These are phyloP conservation scores for Cucurbita ficifolia DNA, from an alignment of 306 rosid species.

Conservation along the genomic window DNA sequence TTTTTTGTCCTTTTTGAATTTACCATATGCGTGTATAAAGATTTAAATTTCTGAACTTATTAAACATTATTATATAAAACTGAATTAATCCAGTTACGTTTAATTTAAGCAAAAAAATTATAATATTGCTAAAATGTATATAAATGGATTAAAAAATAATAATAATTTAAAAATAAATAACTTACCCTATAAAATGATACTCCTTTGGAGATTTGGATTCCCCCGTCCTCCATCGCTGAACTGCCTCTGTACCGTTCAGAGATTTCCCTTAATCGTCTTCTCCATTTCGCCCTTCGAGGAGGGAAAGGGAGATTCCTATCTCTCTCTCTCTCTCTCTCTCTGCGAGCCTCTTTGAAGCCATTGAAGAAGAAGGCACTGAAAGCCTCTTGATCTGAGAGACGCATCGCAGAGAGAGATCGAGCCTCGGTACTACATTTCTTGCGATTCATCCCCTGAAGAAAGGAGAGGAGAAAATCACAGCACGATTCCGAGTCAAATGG, in stretches of 20 bases:
- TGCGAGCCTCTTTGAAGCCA: constrained; percentile 17
- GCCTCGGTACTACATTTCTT: not conserved
- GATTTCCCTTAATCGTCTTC: not conserved
- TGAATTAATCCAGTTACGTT: too few relatives aligned
- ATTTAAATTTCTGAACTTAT: too few relatives aligned
- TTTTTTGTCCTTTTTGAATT: too few relatives aligned
- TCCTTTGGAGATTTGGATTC: not conserved
- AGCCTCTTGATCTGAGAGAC: not conserved
- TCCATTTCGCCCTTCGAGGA: not conserved
- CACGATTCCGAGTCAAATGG: constrained; percentile 12
- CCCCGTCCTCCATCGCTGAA: not conserved
- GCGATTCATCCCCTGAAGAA: not conserved
- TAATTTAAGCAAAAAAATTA: too few relatives aligned
- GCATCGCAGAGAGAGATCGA: constrained; percentile 30
- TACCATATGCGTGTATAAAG: too few relatives aligned
- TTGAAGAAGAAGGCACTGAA: not conserved
- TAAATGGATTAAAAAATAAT: not conserved
- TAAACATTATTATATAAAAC: too few relatives aligned
- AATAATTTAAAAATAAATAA: not conserved
- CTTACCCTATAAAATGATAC: not conserved
- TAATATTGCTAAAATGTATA: not conserved
- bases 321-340: constrained; percentile 21
- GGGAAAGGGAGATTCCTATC: constrained; percentile 2
- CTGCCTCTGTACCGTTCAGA: not conserved
- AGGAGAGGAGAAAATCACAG: not conserved